These are phyloP conservation scores for Astrothelium subdiscretum DNA, from an alignment of 495 filamentous ascomycete species.

Conservation along the genomic window DNA sequence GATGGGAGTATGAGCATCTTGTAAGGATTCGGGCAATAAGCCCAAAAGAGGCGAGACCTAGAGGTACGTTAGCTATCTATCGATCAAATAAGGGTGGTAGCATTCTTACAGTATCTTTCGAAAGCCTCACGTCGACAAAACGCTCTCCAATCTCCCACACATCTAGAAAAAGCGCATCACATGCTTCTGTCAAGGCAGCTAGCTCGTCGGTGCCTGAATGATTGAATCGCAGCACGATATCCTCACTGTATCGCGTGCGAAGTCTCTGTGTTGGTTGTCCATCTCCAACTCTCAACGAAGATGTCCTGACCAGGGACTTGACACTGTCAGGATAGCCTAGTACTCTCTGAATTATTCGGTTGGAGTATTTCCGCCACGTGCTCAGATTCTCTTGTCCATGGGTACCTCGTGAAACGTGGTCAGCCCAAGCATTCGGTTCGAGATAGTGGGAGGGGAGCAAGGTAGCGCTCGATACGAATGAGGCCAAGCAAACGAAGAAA, in stretches of 20 bases:
- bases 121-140: constrained; percentile 78
- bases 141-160: constrained; percentile 77
- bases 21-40: constrained; percentile 64
- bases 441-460: background rate
- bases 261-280: constrained; percentile 27
- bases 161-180: constrained; percentile 68
- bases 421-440: background rate
- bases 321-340: background rate
- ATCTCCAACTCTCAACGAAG: background rate
- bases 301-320: background rate
- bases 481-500: constrained; percentile 7
- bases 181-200: constrained; percentile 57
- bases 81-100: background rate
- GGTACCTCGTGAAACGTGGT: too few species aligned
- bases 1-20: constrained; percentile 58
- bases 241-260: constrained; percentile 57
- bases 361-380: background rate
- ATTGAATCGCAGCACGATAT: constrained; percentile 84
- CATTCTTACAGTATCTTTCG: constrained; percentile 57
- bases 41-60: constrained; percentile 70
- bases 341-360: background rate
- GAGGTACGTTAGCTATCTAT: constrained; percentile 2
- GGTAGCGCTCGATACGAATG: background rate
- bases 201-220: constrained; percentile 60
- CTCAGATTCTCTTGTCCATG: background rate